Base-by-base conservation (phyloP, 2,329 filamentous ascomycete genomes). In the Fusarium veterinarium region DNA sequence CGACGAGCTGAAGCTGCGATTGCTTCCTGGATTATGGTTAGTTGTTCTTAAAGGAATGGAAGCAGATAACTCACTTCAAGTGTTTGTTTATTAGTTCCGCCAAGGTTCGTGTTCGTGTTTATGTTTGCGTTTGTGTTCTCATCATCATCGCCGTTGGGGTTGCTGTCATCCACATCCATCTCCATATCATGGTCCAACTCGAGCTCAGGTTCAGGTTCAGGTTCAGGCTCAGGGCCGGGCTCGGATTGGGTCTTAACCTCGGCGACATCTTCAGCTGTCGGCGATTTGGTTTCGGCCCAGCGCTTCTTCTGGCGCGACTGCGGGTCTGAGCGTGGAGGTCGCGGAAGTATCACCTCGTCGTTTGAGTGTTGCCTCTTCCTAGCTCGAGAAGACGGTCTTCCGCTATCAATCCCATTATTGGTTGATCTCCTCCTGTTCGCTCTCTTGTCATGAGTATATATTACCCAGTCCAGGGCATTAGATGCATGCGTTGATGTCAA, bases 101-200 rank as follows among this genome's bases (percentile, higher is more conserved):
- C 17, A 6, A 28, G 40, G 9, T 35, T 37, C 10, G 13, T 33
- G 35, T 16, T 33, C 7, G 33, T 33, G 6, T 33, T 14, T 33
- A 30, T 30, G 30, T 10, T 30, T 9, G 31, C 6, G 7, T 33
- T 52, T 30, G 16, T 12, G 10, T 40, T n/a, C n/a, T 41, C 45
- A 4, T 14, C 28, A n/a, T 11, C 14, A 30, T 30, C 25, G 55
- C 3, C 20, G 31, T n/a, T 28, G 4, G n/a, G 37, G 11, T 52
- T 51, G n/a, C 28, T 60, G 5, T 60, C 44, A 25, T 59, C 57
- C 35, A 60, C 35, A 33, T 60, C 57, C 57, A 60, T 60, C 35
- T 52, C 28, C 57, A 52, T 53, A 9, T 30, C 57, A 28, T 33
- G 57, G 17, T 59, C 44, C 25, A 38, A 11, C 8, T 30, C 53